Conservation (phyloP, 1,284 basidiomycete species). For the Trichosporon coremiiforme region DNA sequence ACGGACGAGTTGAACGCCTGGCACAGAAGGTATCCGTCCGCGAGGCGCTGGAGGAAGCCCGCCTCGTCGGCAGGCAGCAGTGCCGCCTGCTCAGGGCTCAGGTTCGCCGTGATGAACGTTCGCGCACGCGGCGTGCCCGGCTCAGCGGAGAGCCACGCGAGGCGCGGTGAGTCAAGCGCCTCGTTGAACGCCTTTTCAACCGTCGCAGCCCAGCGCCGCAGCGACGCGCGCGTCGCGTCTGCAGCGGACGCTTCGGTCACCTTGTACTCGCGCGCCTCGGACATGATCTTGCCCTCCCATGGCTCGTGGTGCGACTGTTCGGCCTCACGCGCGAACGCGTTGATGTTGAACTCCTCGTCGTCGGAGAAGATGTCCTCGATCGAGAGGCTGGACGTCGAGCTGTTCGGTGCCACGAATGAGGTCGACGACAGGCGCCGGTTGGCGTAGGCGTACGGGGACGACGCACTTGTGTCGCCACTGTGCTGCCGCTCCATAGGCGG, state of each 20-base stretch:
- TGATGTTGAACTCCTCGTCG: slow-evolving; percentile 52
- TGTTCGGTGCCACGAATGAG: slow-evolving; percentile 2
- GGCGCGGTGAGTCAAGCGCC: slow-evolving; percentile 23
- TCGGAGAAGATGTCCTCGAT: slow-evolving; percentile 37
- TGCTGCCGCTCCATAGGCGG: neutral
- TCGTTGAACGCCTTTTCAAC: slow-evolving; percentile 44
- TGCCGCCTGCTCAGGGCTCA: slow-evolving; percentile 38
- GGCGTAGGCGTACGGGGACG: slow-evolving; percentile 6
- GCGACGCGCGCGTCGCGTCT: neutral
- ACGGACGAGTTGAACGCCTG: slow-evolving; percentile 50
- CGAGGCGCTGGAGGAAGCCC: slow-evolving; percentile 28
- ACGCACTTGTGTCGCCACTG: neutral
- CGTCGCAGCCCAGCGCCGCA: slow-evolving; percentile 42
- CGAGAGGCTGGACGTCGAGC: slow-evolving; percentile 15
- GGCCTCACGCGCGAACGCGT: slow-evolving; percentile 37
- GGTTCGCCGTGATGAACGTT: slow-evolving; percentile 44
- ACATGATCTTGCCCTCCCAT: slow-evolving; percentile 53
- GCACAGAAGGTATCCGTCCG: slow-evolving; percentile 53
- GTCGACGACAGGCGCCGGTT: slow-evolving; percentile 20
- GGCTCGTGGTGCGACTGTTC: slow-evolving; percentile 34
- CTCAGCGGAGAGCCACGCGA: slow-evolving; percentile 34
- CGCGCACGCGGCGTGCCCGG: slow-evolving; percentile 41
- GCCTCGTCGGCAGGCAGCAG: slow-evolving; percentile 33
- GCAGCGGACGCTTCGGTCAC: neutral
- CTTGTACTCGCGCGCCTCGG: slow-evolving; percentile 42